Evolutionary conservation across 129 eudicot species (phyloP), one percentile per base, ranked within the genome.

Genomic region (Heracleum sosnowskyi): DNA sequence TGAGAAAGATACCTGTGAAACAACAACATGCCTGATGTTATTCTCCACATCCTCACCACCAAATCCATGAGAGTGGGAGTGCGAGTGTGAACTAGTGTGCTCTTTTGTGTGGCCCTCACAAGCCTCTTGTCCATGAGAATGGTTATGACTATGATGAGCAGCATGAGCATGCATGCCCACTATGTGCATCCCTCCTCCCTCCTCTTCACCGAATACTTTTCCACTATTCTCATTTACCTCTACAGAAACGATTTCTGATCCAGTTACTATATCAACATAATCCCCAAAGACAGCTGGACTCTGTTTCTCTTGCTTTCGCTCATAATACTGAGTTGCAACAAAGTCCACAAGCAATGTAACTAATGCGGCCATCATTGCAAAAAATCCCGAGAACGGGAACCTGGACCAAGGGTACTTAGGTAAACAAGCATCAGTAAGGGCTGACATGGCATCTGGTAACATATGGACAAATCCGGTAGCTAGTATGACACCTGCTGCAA

Each of bases 131-230:
- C 90, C 92, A 74, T 91, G 88, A 9, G 90, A 66, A 76, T 93
- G 97, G 82, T 80, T 90, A 45, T 93, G 97, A n/a, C 97, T 82
- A 79, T 93, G 98, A 75, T 93, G 97, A 12, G 98, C 97, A 29
- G 86, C 97, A 49, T 93, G 98, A 7, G 98, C 98, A 84, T 87
- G 98, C 90, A 93, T 93, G 69, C 98, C 98, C 68, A 91, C 97
- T 44, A 93, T 93, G 83, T 93, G 98, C 81, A 93, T 91, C 5
- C 86, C 95, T 0, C 95, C 86, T 7, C 98, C 87, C 46, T 87
- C 97, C 79, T 93, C 98, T 81, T 92, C 96, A 2, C 96, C 93
- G 37, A 91, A 86, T 73, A 87, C 90, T 79, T 81, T 89, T 69
- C 70, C 87, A 64, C 35, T 71, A 28, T n/a, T 66, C 29, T 79